Conservation (phyloP, 495 filamentous ascomycete species). For the Cercophora scortea region DNA sequence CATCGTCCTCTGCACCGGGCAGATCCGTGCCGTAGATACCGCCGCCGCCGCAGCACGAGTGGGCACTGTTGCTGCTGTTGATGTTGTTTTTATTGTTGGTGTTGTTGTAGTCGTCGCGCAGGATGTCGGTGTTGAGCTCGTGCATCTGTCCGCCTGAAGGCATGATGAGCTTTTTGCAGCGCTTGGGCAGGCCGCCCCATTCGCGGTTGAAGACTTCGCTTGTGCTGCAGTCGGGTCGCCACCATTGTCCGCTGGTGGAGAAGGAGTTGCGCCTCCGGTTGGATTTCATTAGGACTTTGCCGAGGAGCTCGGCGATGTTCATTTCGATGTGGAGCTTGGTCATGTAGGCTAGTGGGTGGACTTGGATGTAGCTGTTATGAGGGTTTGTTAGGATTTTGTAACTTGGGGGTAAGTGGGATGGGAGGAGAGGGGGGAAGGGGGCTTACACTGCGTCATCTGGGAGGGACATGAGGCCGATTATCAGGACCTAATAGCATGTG, state of each 20-base stretch:
- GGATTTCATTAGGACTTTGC: conserved; percentile 21
- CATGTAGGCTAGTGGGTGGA: conserved; percentile 43
- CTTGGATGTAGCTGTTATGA: conserved; percentile 38
- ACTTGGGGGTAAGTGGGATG: not conserved
- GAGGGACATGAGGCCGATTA: conserved; percentile 25
- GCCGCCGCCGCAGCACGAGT: too few species aligned
- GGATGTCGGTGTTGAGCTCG: conserved; percentile 5
- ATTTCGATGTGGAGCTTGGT: conserved; percentile 48
- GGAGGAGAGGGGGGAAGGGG: not conserved
- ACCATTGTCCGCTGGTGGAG: not conserved
- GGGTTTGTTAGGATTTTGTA: not conserved
- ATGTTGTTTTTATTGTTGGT: not conserved
- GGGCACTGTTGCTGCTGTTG: not conserved
- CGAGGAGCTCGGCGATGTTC: conserved; percentile 44
- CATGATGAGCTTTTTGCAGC: not conserved
- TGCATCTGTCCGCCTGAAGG: conserved; percentile 9
- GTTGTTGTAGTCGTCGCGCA: not conserved
- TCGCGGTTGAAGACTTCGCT: not conserved
- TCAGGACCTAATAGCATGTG: conserved; percentile 6
- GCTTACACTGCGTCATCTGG: conserved; percentile 19
- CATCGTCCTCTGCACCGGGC: too few species aligned
- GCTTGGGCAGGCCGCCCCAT: not conserved
- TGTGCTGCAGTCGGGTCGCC: not conserved
- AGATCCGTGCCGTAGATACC: too few species aligned
- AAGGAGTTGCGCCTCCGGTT: not conserved